Conservation (phyloP, 225 moss, liverwort and hornwort genomes). For the Polytrichum commune region DNA sequence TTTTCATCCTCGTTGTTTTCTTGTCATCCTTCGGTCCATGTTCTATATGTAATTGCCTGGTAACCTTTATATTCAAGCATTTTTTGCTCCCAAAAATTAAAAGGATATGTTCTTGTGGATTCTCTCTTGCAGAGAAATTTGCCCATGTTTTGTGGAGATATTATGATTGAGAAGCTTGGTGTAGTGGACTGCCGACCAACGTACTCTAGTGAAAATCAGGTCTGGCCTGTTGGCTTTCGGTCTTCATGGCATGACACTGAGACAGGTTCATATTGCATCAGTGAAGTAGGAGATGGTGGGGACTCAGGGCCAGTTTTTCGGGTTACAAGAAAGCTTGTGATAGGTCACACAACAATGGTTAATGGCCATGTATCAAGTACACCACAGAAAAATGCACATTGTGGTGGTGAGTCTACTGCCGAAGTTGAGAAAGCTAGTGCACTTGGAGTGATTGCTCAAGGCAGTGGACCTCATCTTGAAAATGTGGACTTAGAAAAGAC, state of each 20-base stretch:
- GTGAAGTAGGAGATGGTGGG: slow-evolving; percentile 76
- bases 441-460: slow-evolving; percentile 18
- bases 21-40: too few relatives aligned
- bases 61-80: too few relatives aligned
- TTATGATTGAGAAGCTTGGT: slow-evolving; percentile 74
- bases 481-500: slow-evolving; percentile 13
- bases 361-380: slow-evolving; percentile 21
- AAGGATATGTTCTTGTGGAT: neutral
- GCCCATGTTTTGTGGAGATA: slow-evolving; percentile 74
- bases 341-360: slow-evolving; percentile 33
- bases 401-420: slow-evolving; percentile 6
- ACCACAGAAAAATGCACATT: slow-evolving; percentile 18
- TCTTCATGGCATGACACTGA: slow-evolving; percentile 85
- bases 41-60: too few relatives aligned
- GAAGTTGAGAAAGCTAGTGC: slow-evolving; percentile 18
- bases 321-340: slow-evolving; percentile 76
- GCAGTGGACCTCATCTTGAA: slow-evolving; percentile 19
- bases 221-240: slow-evolving; percentile 78
- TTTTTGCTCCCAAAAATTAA: too few relatives aligned
- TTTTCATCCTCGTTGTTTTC: too few relatives aligned
- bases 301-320: slow-evolving; percentile 67
- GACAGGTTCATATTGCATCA: slow-evolving; percentile 85
- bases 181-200: slow-evolving; percentile 53
- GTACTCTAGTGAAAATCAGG: slow-evolving; percentile 55
- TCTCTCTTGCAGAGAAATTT: slow-evolving; percentile 46